Evolutionary conservation across 768 basidiomycete species (phyloP), one percentile per base, ranked within the genome.

Genomic region (Hypholoma fasciculare): DNA sequence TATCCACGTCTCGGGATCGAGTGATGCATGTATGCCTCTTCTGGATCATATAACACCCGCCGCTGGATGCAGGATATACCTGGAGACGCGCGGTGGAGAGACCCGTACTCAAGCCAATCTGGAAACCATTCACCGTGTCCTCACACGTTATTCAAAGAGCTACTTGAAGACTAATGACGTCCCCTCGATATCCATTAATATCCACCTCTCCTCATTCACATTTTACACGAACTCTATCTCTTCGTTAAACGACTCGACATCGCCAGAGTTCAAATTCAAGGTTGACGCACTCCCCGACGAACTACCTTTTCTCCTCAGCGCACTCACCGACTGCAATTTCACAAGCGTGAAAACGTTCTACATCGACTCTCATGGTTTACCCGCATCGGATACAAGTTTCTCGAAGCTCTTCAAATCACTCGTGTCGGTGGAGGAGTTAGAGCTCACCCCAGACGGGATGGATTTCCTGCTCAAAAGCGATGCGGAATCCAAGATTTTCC

Each of bases 251-350:
- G 44, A 47, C 19, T 30, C 43, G 1, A 7, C 44, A 9, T 46
- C 54, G 6, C 44, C 54, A 1, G 36, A 54, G 20, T 54, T 54
- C 54, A 54, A 47, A 30, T 54, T 54, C 54, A 54, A 47, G 17
- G 7, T 46, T 19, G 54, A 54, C 14, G n/a, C 23, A 3, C 9
- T 9, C 2, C 44, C 54, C 14, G 30, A 54, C 30, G 30, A n/a
- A 5, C 4, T 38, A 3, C 26, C 54, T 2, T 36, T 47, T 6
- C 43, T 54, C 20, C 44, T 54, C 20, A 38, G 43, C 34, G 54
- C 54, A 11, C 54, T 54, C n/a, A 13, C 34, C 8, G 43, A 44
- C 19, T 54, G 54, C 16, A 47, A 20, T 19, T 54, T 54, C 44
- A 27, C 20, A 23, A 19, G 34, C n/a, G 54, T 38, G 11, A 54